Conservation (phyloP, 306 rosid species). For the Spatholobus suberectus region DNA sequence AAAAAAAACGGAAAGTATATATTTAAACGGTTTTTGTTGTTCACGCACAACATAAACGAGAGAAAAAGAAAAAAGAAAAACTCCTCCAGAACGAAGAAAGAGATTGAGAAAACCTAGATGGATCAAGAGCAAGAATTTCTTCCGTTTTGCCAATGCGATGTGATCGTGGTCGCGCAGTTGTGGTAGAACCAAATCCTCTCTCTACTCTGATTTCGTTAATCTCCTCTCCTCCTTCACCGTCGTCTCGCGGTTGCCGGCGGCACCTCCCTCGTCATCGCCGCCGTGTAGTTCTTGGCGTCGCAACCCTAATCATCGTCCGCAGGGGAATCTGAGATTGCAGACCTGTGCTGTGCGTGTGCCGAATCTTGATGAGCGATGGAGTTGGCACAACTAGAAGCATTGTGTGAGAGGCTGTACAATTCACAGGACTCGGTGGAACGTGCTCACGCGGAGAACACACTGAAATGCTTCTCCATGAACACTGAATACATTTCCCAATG, state of each 20-base stretch:
- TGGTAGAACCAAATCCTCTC: conserved; percentile 6
- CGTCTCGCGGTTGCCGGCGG: conserved; percentile 31
- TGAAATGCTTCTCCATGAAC: conserved; percentile 62
- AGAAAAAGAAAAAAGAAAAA: conserved; percentile 27
- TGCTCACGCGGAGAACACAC: conserved; percentile 66
- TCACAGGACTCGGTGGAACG: conserved; percentile 70
- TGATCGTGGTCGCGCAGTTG: not conserved
- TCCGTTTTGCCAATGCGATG: conserved; percentile 34
- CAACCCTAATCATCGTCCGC: not conserved
- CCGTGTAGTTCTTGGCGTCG: not conserved
- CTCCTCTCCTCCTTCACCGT: not conserved
- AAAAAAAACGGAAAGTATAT: conserved; percentile 7
- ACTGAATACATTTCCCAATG: conserved; percentile 66
- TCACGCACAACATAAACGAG: conserved; percentile 26
- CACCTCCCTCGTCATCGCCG: conserved; percentile 16
- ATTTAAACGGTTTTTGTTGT: conserved; percentile 28
- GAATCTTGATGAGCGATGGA: conserved; percentile 40
- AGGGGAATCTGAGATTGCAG: not conserved
- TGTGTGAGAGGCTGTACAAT: conserved; percentile 67
- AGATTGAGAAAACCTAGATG: conserved; percentile 51
- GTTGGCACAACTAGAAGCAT: conserved; percentile 65
- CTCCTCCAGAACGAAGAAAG: conserved; percentile 19
- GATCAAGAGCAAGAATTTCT: conserved; percentile 34
- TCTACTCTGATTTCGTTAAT: conserved; percentile 24
- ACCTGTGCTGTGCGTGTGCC: not conserved